Conservation (phyloP, 176 grass and related monocot species). For the Chrysopogon serrulatus region DNA sequence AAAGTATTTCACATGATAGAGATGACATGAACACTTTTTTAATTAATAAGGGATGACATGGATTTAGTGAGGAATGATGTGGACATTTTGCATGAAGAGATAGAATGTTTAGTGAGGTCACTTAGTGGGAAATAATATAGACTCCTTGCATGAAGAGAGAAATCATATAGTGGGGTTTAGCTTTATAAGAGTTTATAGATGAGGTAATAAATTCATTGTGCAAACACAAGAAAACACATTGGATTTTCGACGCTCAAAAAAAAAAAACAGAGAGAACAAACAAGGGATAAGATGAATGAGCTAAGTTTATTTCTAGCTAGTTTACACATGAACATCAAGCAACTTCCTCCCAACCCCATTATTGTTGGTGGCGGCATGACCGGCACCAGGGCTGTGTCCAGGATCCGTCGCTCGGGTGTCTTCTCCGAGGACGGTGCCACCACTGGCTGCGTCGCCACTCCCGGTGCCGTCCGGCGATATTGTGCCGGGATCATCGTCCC, state of each 20-base stretch:
- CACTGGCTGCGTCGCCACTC: not conserved
- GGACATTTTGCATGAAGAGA: too few species aligned
- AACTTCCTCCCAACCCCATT: constrained; percentile 28
- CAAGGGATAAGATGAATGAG: not conserved
- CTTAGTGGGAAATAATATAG: too few species aligned
- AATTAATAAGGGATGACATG: too few species aligned
- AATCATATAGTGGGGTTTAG: too few species aligned
- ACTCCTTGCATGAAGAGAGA: too few species aligned
- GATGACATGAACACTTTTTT: too few species aligned
- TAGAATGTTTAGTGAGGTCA: too few species aligned
- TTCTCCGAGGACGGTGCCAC: not conserved
- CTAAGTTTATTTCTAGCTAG: not conserved
- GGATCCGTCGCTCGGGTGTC: constrained; percentile 22
- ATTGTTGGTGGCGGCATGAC: constrained; percentile 25
- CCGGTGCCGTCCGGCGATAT: not conserved
- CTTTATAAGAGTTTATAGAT: too few species aligned
- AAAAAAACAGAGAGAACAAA: not conserved
- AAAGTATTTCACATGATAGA: too few species aligned
- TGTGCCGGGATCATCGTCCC: not conserved
- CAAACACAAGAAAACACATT: not conserved
- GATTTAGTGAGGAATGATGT: too few species aligned
- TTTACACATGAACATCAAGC: not conserved
- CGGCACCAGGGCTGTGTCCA: constrained; percentile 27
- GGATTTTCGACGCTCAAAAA: not conserved
- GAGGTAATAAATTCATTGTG: not conserved